A percentile compares a stretch with the other conserved stretches of the same genome.
These are phyloP conservation scores for Triticum turgidum DNA, from an alignment of 176 grass and related monocot species.

Conservation along the genomic window DNA sequence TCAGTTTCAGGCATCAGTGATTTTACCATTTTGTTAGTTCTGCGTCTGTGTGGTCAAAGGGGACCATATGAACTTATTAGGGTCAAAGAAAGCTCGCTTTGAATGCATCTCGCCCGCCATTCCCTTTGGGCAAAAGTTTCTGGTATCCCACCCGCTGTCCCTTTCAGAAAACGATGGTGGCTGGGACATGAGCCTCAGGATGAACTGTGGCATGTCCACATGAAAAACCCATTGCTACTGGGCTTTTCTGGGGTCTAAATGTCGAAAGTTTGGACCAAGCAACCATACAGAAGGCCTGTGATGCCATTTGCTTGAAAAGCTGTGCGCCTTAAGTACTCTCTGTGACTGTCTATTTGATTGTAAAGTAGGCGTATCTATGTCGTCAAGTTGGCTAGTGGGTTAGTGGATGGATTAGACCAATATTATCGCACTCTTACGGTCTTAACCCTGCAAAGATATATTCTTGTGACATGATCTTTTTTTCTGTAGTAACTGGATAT, in stretches of 20 bases:
- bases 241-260: background rate
- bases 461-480: constrained; percentile 8
- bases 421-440: constrained; percentile 19
- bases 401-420: constrained; percentile 27
- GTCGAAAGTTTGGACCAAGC: background rate
- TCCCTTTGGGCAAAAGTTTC: constrained; percentile 20
- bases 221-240: constrained; percentile 15
- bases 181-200: constrained; percentile 32
- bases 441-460: constrained; percentile 27
- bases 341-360: background rate
- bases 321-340: background rate
- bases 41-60: constrained; percentile 30
- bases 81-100: constrained; percentile 39
- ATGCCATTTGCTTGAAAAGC: background rate
- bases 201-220: constrained; percentile 20
- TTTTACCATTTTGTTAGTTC: background rate
- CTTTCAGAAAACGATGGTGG: constrained; percentile 39
- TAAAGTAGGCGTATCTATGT: constrained; percentile 9
- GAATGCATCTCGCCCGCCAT: constrained; percentile 24
- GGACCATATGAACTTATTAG: constrained; percentile 35
- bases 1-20: background rate
- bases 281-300: background rate
- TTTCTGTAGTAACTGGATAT: background rate
- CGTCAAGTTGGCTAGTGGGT: background rate
- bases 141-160: constrained; percentile 30